A percentile compares a stretch with the other conserved stretches of the same genome.
phyloP scores from a whole-genome alignment of 2,329 filamentous ascomycete species.

The Neospermospora avenae region DNA sequence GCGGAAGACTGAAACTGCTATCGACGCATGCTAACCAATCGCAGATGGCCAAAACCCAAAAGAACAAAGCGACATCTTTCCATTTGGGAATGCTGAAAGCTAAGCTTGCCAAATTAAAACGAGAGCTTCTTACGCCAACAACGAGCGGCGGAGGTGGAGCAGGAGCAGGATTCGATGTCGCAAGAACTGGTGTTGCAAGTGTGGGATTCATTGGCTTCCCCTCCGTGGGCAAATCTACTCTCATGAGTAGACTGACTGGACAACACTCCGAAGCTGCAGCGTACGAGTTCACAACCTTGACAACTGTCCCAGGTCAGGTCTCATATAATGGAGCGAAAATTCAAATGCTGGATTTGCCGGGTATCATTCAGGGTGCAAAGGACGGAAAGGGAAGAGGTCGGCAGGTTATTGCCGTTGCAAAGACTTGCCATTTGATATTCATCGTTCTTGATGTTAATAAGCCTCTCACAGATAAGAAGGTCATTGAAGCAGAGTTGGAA shows the following conservation, averaged over 20 bases:
- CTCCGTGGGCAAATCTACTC: constrained; percentile 95
- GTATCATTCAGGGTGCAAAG: constrained; percentile 98
- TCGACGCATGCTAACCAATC: constrained; percentile 13
- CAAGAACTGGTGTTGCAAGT: constrained; percentile 93
- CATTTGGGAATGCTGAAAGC: constrained; percentile 96
- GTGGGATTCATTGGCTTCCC: constrained; percentile 98
- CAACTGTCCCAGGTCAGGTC: constrained; percentile 94
- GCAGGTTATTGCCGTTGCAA: constrained; percentile 97
- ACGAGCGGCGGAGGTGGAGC: constrained; percentile 75
- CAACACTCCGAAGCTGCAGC: constrained; percentile 96
- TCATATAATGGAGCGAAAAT: constrained; percentile 95
- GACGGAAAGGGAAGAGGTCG: constrained; percentile 96
- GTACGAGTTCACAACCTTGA: constrained; percentile 98
- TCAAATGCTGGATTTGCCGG: constrained; percentile 96
- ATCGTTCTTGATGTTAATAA: constrained; percentile 99
- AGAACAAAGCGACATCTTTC: constrained; percentile 93
- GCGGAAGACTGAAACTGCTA: not conserved
- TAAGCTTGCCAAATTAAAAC: constrained; percentile 96
- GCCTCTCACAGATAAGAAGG: constrained; percentile 90
- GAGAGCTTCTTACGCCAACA: constrained; percentile 85
- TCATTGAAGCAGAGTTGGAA: constrained; percentile 93
- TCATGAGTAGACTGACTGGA: constrained; percentile 92
- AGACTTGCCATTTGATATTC: constrained; percentile 98
- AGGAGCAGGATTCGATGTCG: constrained; percentile 91
- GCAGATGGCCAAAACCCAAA: constrained; percentile 93